Evolutionary conservation across 345 rosid genomes (phyloP), one percentile per base, ranked within the genome.

Genomic region (Raphanus raphanistrum): DNA sequence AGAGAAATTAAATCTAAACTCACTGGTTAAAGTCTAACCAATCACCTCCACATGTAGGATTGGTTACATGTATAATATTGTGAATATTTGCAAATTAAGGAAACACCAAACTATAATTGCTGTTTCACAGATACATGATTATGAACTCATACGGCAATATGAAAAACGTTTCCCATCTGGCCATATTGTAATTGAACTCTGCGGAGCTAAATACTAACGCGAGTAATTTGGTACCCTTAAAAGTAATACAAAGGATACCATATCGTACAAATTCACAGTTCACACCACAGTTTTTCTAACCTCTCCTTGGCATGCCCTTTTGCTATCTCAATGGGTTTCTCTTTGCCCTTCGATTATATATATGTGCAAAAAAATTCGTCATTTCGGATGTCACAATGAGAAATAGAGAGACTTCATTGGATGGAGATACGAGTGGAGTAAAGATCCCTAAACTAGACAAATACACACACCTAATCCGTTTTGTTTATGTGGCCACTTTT

Each of bases 351-450:
- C 10, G 26, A 36, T 52, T 52, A 76, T 26, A 59, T 68, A 32
- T 17, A 26, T 57, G 11, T 67, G 3, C 6, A 59, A 35, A 16
- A 28, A 13, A 11, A 3, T 17, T 73, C 78, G 75, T 79, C 78
- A 79, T 69, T 74, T 69, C 26, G 48, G 74, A 73, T 79, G 79
- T 79, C 82, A 74, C 62, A 70, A 28, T 55, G 27, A 27, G 67
- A 45, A 63, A 63, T 27, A 36, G 26, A 69, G 75, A 68, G 31
- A 62, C 50, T 15, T 74, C 59, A 79, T 74, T 79, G 82, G 79
- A 79, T 36, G 75, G 45, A 15, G 78, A 79, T 74, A 48, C 75
- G 69, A 79, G 77, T 79, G 82, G 82, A 79, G 70, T 60, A 60
- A 79, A 67, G 70, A 73, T 79, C 70, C 69, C 73, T 77, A 65